Evolutionary conservation across 2,329 filamentous ascomycete species (phyloP), one percentile per base, ranked within the genome.

Genomic region (Lasiodiplodia citricola): DNA sequence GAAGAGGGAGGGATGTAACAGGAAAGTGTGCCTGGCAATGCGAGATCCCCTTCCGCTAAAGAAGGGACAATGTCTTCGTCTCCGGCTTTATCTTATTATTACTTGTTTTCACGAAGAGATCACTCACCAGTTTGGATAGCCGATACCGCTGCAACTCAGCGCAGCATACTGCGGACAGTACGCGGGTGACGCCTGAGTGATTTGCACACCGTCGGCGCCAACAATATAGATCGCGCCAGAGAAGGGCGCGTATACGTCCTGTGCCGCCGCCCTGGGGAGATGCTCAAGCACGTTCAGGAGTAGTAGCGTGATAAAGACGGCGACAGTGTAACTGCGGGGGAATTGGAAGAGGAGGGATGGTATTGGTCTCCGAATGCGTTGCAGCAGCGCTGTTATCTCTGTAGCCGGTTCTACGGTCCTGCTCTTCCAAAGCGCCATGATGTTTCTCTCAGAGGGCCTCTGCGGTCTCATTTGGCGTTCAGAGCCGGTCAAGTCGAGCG

Each of bases 91-190:
- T 7, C 41, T n/a, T 10, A 6, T n/a, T 10, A 6, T 47, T n/a
- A 8, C n/a, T 13, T 47, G 5, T 6, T 44, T 47, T 38, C 37
- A 6, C 28, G 1, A 28, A 28, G 18, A 65, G 16, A 54, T 28
- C 21, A 57, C 28, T 69, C 72, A 84, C 83, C 81, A 85, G 66
- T 80, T 79, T 7, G 80, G 76, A 54, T 81, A 76, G 41, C 77
- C 74, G 58, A 84, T 81, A 37, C 74, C 78, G 55, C 76, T 78
- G 72, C 83, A 85, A 72, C 79, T 81, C 67, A 80, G 70, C 2
- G 77, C 77, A n/a, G 78, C 78, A 4, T 73, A 74, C 11, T 72
- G 72, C 28, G 79, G 79, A 68, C 79, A 80, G 65, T 74, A 70
- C 11, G 77, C 78, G 10, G 66, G 70, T 51, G 72, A 75, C 1